These are phyloP conservation scores for Candida michaelii DNA, from an alignment of 805 yeast genomes.

Conservation along the genomic window DNA sequence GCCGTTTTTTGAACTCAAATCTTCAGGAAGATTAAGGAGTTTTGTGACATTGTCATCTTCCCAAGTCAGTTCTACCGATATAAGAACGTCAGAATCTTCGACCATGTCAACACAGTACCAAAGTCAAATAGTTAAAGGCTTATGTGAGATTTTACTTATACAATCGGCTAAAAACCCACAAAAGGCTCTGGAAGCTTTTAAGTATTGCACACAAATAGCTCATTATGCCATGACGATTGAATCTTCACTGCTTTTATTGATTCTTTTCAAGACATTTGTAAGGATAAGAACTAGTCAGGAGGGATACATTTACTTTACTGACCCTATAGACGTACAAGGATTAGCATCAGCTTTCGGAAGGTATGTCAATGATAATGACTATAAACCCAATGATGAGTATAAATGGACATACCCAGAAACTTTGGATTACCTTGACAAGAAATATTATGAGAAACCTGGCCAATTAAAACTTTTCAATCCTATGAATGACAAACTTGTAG, in stretches of 20 bases:
- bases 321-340: slow-evolving; percentile 64
- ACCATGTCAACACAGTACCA: slow-evolving; percentile 15
- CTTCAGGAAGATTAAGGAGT: slow-evolving; percentile 23
- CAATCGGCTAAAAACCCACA: slow-evolving; percentile 20
- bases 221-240: slow-evolving; percentile 34
- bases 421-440: slow-evolving; percentile 47
- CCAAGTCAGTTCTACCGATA: slow-evolving; percentile 16
- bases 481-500: slow-evolving; percentile 20
- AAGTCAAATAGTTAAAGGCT: slow-evolving; percentile 23
- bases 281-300: slow-evolving; percentile 53
- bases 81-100: not conserved
- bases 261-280: slow-evolving; percentile 50
- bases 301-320: slow-evolving; percentile 46
- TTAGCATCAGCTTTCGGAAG: slow-evolving; percentile 59
- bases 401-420: slow-evolving; percentile 66
- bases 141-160: slow-evolving; percentile 25
- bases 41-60: slow-evolving; percentile 26
- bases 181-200: slow-evolving; percentile 30
- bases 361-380: slow-evolving; percentile 32
- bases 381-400: slow-evolving; percentile 21
- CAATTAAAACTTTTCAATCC: slow-evolving; percentile 20
- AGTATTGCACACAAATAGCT: slow-evolving; percentile 35
- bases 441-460: slow-evolving; percentile 40
- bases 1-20: slow-evolving; percentile 14
- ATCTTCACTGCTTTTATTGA: slow-evolving; percentile 40